Conservation (phyloP, 306 rosid genomes). For the Canavalia ensiformis region DNA sequence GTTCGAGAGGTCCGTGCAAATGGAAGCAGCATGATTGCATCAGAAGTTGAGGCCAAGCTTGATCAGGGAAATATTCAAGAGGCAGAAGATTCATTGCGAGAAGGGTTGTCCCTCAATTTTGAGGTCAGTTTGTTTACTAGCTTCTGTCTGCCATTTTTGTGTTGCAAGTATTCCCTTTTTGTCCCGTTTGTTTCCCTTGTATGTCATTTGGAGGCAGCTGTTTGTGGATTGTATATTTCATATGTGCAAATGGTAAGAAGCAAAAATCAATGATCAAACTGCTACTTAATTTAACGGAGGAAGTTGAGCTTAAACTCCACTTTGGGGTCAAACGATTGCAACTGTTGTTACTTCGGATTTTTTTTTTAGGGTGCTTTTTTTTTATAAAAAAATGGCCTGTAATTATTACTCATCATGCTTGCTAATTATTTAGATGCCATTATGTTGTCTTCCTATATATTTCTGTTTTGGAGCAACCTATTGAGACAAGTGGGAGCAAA, state of each 20-base stretch:
- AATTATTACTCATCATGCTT: conserved; percentile 21
- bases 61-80: conserved; percentile 95
- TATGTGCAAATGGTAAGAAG: not conserved
- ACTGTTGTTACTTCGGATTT: conserved; percentile 12
- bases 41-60: conserved; percentile 85
- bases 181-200: not conserved
- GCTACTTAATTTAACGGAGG: conserved; percentile 15
- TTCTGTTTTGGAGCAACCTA: not conserved
- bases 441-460: conserved; percentile 16
- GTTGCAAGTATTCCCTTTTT: not conserved
- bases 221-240: conserved; percentile 9
- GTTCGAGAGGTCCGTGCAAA: conserved; percentile 74
- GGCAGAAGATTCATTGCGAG: conserved; percentile 86
- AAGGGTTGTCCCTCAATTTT: conserved; percentile 86
- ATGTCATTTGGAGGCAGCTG: conserved; percentile 2
- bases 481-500: conserved; percentile 3
- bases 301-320: conserved; percentile 6
- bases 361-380: not conserved
- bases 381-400: conserved; percentile 9
- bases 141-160: not conserved
- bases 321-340: conserved; percentile 34
- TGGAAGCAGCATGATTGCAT: conserved; percentile 68
- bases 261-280: conserved; percentile 1
- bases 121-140: conserved; percentile 64
- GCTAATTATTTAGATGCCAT: conserved; percentile 21